A percentile compares a stretch with the other conserved stretches of the same genome.
phyloP scores from a whole-genome alignment of 371 early-diverging fungal species.

The Dentiscutata heterogama region DNA sequence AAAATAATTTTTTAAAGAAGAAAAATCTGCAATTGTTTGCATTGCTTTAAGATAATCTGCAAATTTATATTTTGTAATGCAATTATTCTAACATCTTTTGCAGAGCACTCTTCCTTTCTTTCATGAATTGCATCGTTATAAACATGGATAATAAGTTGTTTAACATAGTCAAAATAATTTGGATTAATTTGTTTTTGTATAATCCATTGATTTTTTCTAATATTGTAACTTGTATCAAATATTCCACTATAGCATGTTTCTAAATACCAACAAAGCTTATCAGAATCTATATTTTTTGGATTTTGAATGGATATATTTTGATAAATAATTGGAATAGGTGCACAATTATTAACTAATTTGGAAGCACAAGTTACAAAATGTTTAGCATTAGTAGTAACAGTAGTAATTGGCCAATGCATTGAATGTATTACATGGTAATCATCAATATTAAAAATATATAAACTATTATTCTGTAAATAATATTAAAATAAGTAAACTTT shows the following conservation, averaged over 20 bases:
- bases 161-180: neutral
- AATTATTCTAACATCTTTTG: neutral
- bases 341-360: neutral
- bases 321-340: neutral
- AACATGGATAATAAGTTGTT: neutral
- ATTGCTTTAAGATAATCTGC: slow-evolving; percentile 12
- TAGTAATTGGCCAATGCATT: neutral
- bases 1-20: neutral
- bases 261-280: neutral
- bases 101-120: neutral
- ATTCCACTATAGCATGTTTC: neutral
- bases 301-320: neutral
- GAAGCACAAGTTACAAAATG: neutral
- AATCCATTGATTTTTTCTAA: neutral
- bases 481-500: no score
- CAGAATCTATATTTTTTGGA: neutral
- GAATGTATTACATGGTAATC: slow-evolving; percentile 21
- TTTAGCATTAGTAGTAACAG: no score
- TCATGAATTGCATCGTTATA: neutral
- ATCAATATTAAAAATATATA: slow-evolving; percentile 5
- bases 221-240: neutral
- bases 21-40: neutral
- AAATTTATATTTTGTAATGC: neutral
- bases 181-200: neutral
- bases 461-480: neutral